Evolutionary conservation across 306 rosid species (phyloP), one percentile per base, ranked within the genome.

Genomic region (Malus domestica): DNA sequence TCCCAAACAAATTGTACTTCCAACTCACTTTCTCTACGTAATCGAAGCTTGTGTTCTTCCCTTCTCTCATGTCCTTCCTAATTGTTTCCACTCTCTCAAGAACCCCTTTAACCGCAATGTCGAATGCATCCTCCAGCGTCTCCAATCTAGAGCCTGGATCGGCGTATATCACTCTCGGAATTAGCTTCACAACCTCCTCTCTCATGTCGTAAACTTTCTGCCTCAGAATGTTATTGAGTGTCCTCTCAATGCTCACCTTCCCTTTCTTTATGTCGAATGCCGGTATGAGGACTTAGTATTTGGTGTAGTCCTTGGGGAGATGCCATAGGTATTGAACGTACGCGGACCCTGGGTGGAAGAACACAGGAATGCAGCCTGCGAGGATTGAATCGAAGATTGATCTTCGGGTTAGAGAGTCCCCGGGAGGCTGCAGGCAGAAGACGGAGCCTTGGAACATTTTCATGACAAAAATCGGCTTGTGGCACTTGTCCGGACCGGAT

Each of bases 401-500:
- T 32, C 90, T 76, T 68, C 90, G 62, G 1, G 88, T 87, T 32
- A 49, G 67, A 1, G 90, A 87, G 70, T 84, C 90, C 22, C 90
- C 90, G 1, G 81, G 82, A 59, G 90, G 88, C 80, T 80, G 88
- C 38, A 87, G 33, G 83, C 88, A 85, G 83, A 84, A 89, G 51
- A 74, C 80, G 51, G 89, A 86, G 22, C 73, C 76, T 60, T 80
- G 76, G 51, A 87, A 83, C 70, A 87, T 87, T 72, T 79, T 81
- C 86, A 86, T 86, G 73, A 89, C 77, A 51, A 46, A 58, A 27
- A 23, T 49, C 0, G 93, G 87, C 30, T 84, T 67, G 64, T 82
- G 78, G 33, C 90, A 84, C 67, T 75, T 86, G 70, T 65, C 85
- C 4, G 68, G 85, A 8, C 69, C 80, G 5, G 71, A 14, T 22